Percentiles rank a stretch among this genome's conserved stretches.
phyloP scores from a whole-genome alignment of 257 asterid genomes.

The Solanum lignicaule region DNA sequence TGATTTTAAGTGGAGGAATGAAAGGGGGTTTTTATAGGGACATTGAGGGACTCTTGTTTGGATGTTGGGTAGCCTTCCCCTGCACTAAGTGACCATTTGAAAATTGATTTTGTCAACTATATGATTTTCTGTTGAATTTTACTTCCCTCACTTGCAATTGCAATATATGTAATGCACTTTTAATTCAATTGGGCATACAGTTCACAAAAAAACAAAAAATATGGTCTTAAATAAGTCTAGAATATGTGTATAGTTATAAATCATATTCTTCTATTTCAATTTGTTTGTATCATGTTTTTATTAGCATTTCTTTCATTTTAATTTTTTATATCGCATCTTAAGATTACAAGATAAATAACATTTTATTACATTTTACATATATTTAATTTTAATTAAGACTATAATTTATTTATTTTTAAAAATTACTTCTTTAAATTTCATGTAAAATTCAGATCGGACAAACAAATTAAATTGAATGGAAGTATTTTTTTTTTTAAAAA shows the following conservation, averaged over 20 bases:
- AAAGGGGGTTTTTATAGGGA: not conserved
- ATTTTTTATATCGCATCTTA: no score
- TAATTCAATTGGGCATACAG: not conserved
- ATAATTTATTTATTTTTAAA: no score
- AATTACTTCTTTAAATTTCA: not conserved
- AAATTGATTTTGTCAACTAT: not conserved
- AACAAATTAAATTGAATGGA: no score
- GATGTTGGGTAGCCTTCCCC: not conserved
- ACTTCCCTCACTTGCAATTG: not conserved
- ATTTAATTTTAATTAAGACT: no score
- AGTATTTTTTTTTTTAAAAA: no score
- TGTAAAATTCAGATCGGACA: not conserved
- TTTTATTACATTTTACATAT: no score
- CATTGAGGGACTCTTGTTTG: not conserved
- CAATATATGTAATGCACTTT: not conserved
- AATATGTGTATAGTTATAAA: not conserved
- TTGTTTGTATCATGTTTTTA: not conserved
- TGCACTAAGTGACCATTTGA: not conserved
- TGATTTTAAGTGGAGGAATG: not conserved
- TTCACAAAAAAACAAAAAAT: not conserved
- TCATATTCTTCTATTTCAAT: not conserved
- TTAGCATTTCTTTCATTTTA: no score
- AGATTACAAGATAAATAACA: no score
- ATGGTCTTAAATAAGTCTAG: not conserved
- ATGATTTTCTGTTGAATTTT: not conserved